Evolutionary conservation across 768 basidiomycete genomes (phyloP), one percentile per base, ranked within the genome.

Genomic region (Scleroderma bovista): DNA sequence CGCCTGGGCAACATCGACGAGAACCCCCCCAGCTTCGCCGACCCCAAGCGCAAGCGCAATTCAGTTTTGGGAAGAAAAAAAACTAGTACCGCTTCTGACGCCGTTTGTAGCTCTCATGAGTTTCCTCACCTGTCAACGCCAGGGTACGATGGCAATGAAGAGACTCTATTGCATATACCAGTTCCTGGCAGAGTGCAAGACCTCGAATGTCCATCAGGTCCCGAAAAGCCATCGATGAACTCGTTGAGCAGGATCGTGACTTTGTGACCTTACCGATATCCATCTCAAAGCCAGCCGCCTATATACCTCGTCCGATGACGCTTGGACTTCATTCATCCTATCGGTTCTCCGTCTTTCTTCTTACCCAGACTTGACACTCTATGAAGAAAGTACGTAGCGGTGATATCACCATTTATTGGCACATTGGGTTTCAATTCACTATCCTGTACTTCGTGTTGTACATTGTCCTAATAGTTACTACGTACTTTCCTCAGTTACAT

Each of bases 261-360:
- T 92, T 93, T 60, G 82, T 92, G 52, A 86, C 89, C n/a, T 3
- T 91, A 92, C 63, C 81, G 89, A 36, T 93, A 93, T 65, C 90
- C 90, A 7, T 90, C 88, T 13, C 79, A 75, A 54, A 83, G 86
- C 57, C 83, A 87, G 57, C 56, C 54, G 44, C 80, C 76, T 34
- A 60, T 86, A 54, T 82, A 83, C 61, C 72, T 87, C 37, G 58
- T 86, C 49, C 79, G 75, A 57, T 79, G 61, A 69, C 50, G 23
- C 37, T 37, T 33, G 46, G 23, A 26, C 23, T 29, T 3, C 19
- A n/a, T n/a, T n/a, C n/a, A 47, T 59, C 48, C 44, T 53, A 47
- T 34, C 46, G 44, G 46, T 51, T 57, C 44, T 24, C 37, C 41
- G 42, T 24, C 54, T 53, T 41, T 50, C 48, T 48, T 44, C n/a